phyloP scores from a whole-genome alignment of 176 grass and related monocot species.

The Aegilops speltoides region DNA sequence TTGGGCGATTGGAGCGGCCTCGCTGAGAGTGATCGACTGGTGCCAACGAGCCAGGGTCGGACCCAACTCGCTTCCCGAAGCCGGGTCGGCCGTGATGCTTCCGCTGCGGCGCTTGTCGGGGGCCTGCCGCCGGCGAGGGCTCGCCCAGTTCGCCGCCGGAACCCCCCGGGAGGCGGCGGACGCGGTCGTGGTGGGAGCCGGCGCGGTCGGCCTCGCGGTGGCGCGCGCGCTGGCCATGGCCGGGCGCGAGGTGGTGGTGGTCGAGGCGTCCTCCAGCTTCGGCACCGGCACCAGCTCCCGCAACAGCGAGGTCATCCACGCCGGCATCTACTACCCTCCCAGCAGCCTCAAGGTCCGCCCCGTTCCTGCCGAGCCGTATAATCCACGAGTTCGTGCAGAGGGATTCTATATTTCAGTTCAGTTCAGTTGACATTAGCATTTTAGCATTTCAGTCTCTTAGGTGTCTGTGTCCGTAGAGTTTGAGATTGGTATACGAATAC shows the following conservation, averaged over 20 bases:
- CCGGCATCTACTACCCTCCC: constrained; percentile 86
- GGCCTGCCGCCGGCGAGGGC: constrained; percentile 27
- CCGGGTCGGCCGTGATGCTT: constrained; percentile 27
- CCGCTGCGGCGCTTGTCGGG: constrained; percentile 18
- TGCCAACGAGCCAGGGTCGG: neutral
- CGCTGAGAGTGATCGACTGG: neutral
- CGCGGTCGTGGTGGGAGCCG: constrained; percentile 81
- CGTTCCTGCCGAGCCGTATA: neutral
- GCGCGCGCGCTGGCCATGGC: constrained; percentile 72
- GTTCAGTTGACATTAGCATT: neutral
- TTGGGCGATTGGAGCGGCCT: neutral
- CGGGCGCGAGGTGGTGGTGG: constrained; percentile 79
- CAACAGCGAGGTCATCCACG: constrained; percentile 96
- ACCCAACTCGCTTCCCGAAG: neutral
- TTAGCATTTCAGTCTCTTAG: neutral
- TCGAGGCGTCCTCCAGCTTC: constrained; percentile 77
- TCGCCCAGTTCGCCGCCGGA: constrained; percentile 22
- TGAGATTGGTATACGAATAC: neutral
- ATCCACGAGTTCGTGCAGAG: too few relatives aligned
- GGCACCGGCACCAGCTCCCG: constrained; percentile 92
- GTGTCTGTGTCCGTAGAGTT: neutral
- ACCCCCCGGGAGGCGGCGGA: constrained; percentile 60
- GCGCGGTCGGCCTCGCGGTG: constrained; percentile 74
- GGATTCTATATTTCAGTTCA: neutral
- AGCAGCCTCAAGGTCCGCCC: constrained; percentile 69